phyloP scores from a whole-genome alignment of 2,329 filamentous ascomycete species.

The Fusarium gaditjirri region DNA sequence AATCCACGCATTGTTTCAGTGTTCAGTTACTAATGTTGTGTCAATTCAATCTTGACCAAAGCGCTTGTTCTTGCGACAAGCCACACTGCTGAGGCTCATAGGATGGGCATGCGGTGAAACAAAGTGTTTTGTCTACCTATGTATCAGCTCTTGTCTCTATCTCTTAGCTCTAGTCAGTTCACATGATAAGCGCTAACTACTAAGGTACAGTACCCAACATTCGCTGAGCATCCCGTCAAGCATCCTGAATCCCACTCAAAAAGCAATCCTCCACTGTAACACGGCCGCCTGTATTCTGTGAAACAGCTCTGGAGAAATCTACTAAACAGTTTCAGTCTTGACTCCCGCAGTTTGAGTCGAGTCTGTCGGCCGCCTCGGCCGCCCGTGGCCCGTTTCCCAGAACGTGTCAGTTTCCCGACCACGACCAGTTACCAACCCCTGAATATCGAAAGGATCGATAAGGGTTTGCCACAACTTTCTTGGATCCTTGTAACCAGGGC shows the following conservation, averaged over 20 bases:
- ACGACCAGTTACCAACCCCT: slow-evolving; percentile 48
- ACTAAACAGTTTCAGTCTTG: slow-evolving; percentile 9
- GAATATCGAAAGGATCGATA: slow-evolving; percentile 55
- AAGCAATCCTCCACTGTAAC: no score
- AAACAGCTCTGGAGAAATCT: background rate
- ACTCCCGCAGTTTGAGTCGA: slow-evolving; percentile 3
- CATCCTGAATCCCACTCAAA: background rate
- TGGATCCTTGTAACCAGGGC: slow-evolving; percentile 61
- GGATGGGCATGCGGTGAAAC: background rate
- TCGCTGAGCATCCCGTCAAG: background rate
- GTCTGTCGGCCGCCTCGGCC: background rate
- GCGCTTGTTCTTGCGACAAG: background rate
- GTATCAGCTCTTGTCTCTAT: background rate
- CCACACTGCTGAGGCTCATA: background rate
- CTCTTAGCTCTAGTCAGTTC: background rate
- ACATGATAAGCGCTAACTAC: background rate
- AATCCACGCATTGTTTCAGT: background rate
- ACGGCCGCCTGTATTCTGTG: background rate
- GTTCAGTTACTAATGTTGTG: background rate
- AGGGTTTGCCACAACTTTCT: slow-evolving; percentile 56
- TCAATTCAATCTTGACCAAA: background rate
- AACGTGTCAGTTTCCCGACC: slow-evolving; percentile 48
- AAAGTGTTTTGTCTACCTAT: background rate
- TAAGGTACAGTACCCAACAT: no score
- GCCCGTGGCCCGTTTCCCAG: slow-evolving; percentile 45